Evolutionary conservation across 2,329 filamentous ascomycete species (phyloP), one percentile per base, ranked within the genome.

Genomic region (Boeremia lycopersici): DNA sequence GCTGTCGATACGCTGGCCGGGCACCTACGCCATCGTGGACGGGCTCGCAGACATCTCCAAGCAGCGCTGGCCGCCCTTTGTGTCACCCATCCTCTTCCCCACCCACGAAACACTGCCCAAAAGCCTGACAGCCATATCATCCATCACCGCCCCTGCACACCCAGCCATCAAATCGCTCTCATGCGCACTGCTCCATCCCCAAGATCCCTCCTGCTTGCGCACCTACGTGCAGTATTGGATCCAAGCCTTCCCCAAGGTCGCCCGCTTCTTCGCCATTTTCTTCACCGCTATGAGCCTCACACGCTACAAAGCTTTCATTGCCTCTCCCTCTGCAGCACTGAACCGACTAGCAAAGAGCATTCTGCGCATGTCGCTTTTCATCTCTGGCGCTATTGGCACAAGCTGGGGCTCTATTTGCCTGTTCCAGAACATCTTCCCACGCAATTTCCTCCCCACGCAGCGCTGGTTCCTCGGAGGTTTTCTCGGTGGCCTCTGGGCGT

Each of bases 401-500:
- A 86, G 87, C 29, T 99, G 95, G 95, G 92, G 87, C 1, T 89
- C 86, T 53, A 87, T 97, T 64, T 99, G 93, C 78, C 83, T 97
- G 68, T 92, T 97, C 80, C 91, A 96, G 75, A 79, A 84, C 40
- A 83, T 89, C 68, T 82, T 98, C 1, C 92, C 93, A 0, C 83
- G 88, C 2, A 83, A 82, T 6, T 80, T 92, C 8, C 81, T 97
- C 0, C 85, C 93, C 0, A 93, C 89, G 0, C 89, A 95, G 72
- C 86, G 95, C 19, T 96, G 95, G 82, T 96, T 96, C 81, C 79
- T 97, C 0, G 90, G 91, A 47, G 93, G 95, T 7, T 90, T 93
- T 72, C 69, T 96, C 1, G 91, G 89, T 1, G 95, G 95, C 0
- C 75, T 95, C 25, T 97, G 93, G 87, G 90, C 90, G 0, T 90